These are phyloP conservation scores for Penicillium roqueforti DNA, from an alignment of 495 filamentous ascomycete genomes.

Conservation along the genomic window DNA sequence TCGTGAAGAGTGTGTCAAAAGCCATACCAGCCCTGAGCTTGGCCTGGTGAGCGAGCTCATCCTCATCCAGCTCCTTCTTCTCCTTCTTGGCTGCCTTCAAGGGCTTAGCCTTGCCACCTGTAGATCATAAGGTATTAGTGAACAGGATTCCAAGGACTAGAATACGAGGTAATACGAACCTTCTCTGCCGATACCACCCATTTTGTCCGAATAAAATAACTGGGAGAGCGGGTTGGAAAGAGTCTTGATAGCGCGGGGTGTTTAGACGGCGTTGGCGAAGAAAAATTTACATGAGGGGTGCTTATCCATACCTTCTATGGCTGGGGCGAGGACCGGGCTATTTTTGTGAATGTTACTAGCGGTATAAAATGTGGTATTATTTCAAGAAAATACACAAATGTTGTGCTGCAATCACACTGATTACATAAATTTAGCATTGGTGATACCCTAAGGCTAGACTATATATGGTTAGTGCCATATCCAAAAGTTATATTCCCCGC, in stretches of 20 bases:
- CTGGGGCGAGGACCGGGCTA: not conserved
- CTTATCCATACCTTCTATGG: slow-evolving; percentile 9
- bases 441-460: too few species aligned
- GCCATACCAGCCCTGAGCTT: slow-evolving; percentile 67
- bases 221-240: slow-evolving; percentile 7
- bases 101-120: slow-evolving; percentile 83
- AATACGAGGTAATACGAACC: slow-evolving; percentile 33
- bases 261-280: slow-evolving; percentile 13
- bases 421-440: too few species aligned
- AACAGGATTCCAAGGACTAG: not conserved
- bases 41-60: slow-evolving; percentile 69
- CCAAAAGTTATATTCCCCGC: too few species aligned
- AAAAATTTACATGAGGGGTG: slow-evolving; percentile 20
- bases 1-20: not conserved
- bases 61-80: slow-evolving; percentile 69
- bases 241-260: slow-evolving; percentile 9
- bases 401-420: too few species aligned
- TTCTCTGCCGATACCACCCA: slow-evolving; percentile 68
- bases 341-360: not conserved
- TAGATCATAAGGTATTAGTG: slow-evolving; percentile 4
- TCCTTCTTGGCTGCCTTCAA: slow-evolving; percentile 78
- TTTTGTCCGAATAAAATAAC: slow-evolving; percentile 29
- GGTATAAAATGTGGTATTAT: not conserved
- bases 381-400: not conserved
- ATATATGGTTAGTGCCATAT: not conserved